Evolutionary conservation across 768 basidiomycete species (phyloP).

Genomic region (Ramaria sp.): DNA sequence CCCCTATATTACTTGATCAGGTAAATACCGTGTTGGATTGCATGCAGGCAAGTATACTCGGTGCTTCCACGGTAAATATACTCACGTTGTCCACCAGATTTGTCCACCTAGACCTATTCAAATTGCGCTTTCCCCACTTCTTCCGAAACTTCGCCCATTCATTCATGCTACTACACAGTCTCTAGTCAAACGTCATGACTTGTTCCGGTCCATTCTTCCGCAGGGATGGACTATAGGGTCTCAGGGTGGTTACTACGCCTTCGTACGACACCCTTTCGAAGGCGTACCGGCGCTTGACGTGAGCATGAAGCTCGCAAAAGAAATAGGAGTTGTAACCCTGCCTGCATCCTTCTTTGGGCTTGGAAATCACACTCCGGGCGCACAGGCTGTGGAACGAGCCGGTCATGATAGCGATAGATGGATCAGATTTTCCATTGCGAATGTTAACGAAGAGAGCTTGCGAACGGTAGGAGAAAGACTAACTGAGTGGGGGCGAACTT

Average conservation of each 20-base stretch:
- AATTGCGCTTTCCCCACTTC: constrained; percentile 46
- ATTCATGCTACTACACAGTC: constrained; percentile 39
- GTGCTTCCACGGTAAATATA: constrained; percentile 1
- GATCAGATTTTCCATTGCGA: constrained; percentile 75
- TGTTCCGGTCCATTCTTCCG: constrained; percentile 44
- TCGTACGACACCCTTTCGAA: constrained; percentile 55
- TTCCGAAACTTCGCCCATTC: constrained; percentile 41
- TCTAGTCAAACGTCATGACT: constrained; percentile 39
- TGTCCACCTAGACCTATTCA: constrained; percentile 71
- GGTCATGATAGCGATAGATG: constrained; percentile 41
- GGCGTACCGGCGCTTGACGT: constrained; percentile 40
- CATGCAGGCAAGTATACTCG: constrained; percentile 36
- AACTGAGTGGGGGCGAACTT: constrained; percentile 22
- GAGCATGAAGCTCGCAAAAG: constrained; percentile 44
- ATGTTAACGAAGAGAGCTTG: constrained; percentile 58
- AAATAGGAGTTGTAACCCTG: constrained; percentile 54
- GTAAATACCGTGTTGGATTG: constrained; percentile 61
- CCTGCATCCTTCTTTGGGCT: constrained; percentile 53
- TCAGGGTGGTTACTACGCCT: constrained; percentile 71
- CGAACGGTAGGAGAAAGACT: constrained; percentile 41
- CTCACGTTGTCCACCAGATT: constrained; percentile 24
- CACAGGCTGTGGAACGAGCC: constrained; percentile 15
- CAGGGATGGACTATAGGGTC: constrained; percentile 50
- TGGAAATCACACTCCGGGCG: constrained; percentile 12
- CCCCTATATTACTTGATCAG: constrained; percentile 40